Evolutionary conservation across 2,329 filamentous ascomycete species (phyloP), one percentile per base, ranked within the genome.

Genomic region (Rhynchosporium graminicola): DNA sequence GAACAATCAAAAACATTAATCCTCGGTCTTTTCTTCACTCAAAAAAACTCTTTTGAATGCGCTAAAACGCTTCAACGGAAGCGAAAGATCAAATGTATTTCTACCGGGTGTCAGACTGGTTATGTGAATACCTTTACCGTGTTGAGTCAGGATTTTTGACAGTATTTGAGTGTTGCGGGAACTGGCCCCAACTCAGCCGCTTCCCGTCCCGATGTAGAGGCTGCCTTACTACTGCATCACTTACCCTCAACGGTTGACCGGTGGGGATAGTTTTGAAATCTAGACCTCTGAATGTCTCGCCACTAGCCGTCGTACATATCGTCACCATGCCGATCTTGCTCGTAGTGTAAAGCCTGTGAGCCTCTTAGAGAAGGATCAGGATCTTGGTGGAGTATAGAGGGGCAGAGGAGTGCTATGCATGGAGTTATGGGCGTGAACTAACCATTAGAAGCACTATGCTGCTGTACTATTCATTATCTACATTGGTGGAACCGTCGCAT

Each of bases 241-340:
- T 42, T 38, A n/a, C 48, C 55, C 55, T n/a, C 29, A 57, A 57
- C 26, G n/a, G 55, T 29, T n/a, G 38, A 15, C 43, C 9, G 13
- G n/a, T 9, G 40, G 36, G 51, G 33, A 26, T 42, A 26, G 26
- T 54, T 28, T 31, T 42, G 46, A 54, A 54, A 40, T 48, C 60
- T 51, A 47, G 55, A 46, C 45, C 55, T 20, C 15, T 51, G 10
- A 15, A 40, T n/a, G 12, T 50, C 59, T 28, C 20, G 20, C 43
- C 54, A 28, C 42, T 42, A 26, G 20, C 46, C 43, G 46, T 29
- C 50, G 60, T 42, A 55, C 60, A 59, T 59, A 58, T 55, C 60
- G 60, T 62, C 60, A 62, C 60, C 33, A 47, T 36, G 40, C 42
- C 60, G 60, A 62, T 62, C 60, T 29, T 40, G 43, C 33, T 48